These are phyloP conservation scores for Aureobasidium leucospermi DNA, from an alignment of 2,329 filamentous ascomycete genomes.

Conservation along the genomic window DNA sequence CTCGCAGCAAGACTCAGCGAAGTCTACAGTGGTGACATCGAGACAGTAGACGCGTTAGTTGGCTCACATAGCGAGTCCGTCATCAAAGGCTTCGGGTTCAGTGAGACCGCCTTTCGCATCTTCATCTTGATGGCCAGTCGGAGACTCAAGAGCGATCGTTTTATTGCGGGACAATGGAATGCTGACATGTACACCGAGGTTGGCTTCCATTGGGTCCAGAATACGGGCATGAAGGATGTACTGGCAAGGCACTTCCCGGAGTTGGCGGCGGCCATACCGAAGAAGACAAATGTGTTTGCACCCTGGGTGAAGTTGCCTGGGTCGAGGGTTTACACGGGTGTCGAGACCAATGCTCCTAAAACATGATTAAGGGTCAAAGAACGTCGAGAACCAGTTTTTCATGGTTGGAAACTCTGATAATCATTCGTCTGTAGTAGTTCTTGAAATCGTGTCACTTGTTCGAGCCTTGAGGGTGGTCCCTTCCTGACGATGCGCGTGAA, in stretches of 20 bases:
- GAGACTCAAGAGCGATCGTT: slow-evolving; percentile 38
- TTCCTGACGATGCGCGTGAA: no score
- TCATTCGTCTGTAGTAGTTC: no score
- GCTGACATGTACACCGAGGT: slow-evolving; percentile 34
- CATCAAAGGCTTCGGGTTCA: slow-evolving; percentile 41
- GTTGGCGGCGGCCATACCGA: slow-evolving; percentile 26
- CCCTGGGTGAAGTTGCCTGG: slow-evolving; percentile 25
- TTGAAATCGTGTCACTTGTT: no score
- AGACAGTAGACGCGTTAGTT: slow-evolving; percentile 37
- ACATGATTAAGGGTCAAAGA: not conserved
- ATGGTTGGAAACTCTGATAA: no score
- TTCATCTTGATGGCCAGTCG: slow-evolving; percentile 41
- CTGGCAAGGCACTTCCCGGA: slow-evolving; percentile 38
- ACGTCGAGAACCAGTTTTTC: no score
- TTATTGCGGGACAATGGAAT: slow-evolving; percentile 38
- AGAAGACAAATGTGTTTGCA: slow-evolving; percentile 30
- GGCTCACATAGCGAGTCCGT: slow-evolving; percentile 38
- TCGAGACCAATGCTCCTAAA: slow-evolving; percentile 23
- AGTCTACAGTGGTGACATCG: slow-evolving; percentile 36
- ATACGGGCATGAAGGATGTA: slow-evolving; percentile 37
- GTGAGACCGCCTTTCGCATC: slow-evolving; percentile 41
- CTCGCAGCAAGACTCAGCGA: slow-evolving; percentile 32
- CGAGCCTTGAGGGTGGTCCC: no score
- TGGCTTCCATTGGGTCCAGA: slow-evolving; percentile 39
- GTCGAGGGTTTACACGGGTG: slow-evolving; percentile 21